A percentile compares a stretch with the other conserved stretches of the same genome.
Evolutionary conservation across 2,329 filamentous ascomycete genomes (phyloP).

Genomic region (Bretziella fagacearum): DNA sequence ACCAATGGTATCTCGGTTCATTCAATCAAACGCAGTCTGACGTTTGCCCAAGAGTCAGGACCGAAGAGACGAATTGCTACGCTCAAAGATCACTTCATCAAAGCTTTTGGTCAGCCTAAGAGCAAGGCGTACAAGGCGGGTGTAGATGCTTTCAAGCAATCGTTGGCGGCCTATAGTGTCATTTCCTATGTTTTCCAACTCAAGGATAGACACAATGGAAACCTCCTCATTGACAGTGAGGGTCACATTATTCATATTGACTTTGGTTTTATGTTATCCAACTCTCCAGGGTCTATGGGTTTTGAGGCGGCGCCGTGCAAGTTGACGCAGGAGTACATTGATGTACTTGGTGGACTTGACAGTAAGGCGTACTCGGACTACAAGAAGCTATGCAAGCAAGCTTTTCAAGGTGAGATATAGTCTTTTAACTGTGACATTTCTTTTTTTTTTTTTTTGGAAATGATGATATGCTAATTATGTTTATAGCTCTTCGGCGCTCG

Average conservation of each 20-base stretch:
- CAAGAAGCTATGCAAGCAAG: conserved; percentile 64
- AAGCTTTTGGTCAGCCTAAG: conserved; percentile 56
- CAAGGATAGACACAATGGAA: conserved; percentile 75
- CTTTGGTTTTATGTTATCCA: conserved; percentile 80
- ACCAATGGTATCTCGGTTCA: conserved; percentile 79
- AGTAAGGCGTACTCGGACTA: conserved; percentile 57
- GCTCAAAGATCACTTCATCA: conserved; percentile 64
- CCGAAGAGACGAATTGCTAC: conserved; percentile 56
- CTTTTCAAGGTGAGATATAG: conserved; percentile 58
- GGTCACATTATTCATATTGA: conserved; percentile 81
- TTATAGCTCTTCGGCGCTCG: conserved; percentile 51
- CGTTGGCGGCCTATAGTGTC: conserved; percentile 71
- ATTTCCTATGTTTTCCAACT: conserved; percentile 72
- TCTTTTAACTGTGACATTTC: too few species aligned
- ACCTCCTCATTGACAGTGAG: conserved; percentile 70
- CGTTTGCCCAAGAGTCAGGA: conserved; percentile 39
- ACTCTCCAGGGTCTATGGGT: conserved; percentile 67
- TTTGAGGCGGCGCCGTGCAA: conserved; percentile 82
- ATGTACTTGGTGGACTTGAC: conserved; percentile 58
- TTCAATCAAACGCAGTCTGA: conserved; percentile 67
- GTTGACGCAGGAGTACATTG: conserved; percentile 70
- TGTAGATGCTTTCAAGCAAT: conserved; percentile 62
- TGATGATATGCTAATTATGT: conserved; percentile 14
- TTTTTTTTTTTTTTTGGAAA: neutral
- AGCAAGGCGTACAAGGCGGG: conserved; percentile 53